Evolutionary conservation across 192 early-diverging fungal species (phyloP).

Genomic region (Coemansia sp.): DNA sequence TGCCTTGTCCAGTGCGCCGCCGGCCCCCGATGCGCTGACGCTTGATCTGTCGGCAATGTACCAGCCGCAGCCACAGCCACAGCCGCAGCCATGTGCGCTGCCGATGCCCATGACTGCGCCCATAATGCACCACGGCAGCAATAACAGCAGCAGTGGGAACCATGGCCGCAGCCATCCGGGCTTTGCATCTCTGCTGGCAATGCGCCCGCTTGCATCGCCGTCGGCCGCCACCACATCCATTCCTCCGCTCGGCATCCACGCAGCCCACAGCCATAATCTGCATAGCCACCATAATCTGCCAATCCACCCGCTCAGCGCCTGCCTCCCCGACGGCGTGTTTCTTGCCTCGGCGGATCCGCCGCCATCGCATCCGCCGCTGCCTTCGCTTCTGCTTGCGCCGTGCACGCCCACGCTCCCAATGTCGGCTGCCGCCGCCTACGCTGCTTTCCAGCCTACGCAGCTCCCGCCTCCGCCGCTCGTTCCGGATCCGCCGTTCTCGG

Average conservation of each 20-base stretch:
- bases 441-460: neutral
- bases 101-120: conserved; percentile 25
- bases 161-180: neutral
- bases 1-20: neutral
- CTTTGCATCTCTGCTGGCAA: neutral
- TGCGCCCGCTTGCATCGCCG: neutral
- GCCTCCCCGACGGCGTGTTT: neutral
- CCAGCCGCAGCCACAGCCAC: neutral
- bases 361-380: conserved; percentile 12
- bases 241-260: neutral
- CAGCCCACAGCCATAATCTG: neutral
- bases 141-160: neutral
- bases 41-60: neutral
- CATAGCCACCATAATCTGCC: neutral
- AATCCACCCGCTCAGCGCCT: neutral
- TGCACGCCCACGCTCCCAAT: conserved; percentile 30
- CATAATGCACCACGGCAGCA: neutral
- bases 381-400: conserved; percentile 34
- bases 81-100: neutral
- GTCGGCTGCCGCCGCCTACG: neutral
- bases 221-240: neutral
- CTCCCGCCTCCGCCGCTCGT: neutral
- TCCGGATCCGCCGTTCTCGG: neutral
- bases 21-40: neutral
- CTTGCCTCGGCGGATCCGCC: neutral